Percentiles rank a stretch among this genome's conserved stretches.
Conservation (phyloP, 768 basidiomycete species). For the Mycena sanguinolenta region DNA sequence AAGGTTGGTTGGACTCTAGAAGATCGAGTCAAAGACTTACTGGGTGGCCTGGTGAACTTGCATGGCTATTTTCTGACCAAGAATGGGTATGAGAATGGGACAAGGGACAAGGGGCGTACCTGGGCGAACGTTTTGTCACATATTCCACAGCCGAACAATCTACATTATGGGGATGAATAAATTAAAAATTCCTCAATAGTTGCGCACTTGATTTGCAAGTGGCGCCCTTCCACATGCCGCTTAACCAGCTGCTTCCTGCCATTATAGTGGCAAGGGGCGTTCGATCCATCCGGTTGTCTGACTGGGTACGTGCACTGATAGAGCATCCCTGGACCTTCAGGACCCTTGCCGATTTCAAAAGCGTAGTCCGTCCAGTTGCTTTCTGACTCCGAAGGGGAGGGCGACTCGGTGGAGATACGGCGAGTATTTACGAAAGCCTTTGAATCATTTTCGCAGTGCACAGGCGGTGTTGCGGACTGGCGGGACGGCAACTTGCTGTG, state of each 20-base stretch:
- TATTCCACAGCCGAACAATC: slow-evolving; percentile 64
- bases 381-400: slow-evolving; percentile 5
- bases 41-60: slow-evolving; percentile 71
- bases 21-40: slow-evolving; percentile 39
- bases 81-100: slow-evolving; percentile 6
- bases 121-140: slow-evolving; percentile 69
- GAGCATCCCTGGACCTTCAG: slow-evolving; percentile 33
- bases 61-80: slow-evolving; percentile 65
- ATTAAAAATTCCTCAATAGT: not conserved
- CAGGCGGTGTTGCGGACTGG: slow-evolving; percentile 16
- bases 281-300: slow-evolving; percentile 45
- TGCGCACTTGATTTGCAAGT: slow-evolving; percentile 71
- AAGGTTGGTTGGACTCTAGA: slow-evolving; percentile 7
- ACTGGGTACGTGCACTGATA: slow-evolving; percentile 48
- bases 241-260: slow-evolving; percentile 77
- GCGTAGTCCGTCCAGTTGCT: slow-evolving; percentile 42
- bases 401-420: not conserved
- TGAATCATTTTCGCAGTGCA: slow-evolving; percentile 5
- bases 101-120: slow-evolving; percentile 31
- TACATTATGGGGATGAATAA: slow-evolving; percentile 40
- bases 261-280: slow-evolving; percentile 33
- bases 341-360: slow-evolving; percentile 29
- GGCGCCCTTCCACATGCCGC: slow-evolving; percentile 74
- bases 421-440: not conserved
- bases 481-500: slow-evolving; percentile 1